Conservation (phyloP, 441 rosid genomes). For the Theobroma grandiflorum region DNA sequence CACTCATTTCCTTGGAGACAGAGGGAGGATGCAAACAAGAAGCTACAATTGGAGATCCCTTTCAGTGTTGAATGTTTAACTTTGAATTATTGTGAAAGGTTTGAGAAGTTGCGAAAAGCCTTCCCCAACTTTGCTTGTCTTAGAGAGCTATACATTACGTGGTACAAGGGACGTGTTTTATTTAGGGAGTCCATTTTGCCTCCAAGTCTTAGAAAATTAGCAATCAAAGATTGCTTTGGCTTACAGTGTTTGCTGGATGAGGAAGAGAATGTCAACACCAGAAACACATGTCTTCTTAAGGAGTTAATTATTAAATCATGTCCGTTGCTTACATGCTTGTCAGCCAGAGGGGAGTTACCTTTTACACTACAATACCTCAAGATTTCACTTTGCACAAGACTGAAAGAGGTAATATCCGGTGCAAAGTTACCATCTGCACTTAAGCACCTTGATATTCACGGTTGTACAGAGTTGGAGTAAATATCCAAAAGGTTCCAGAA, state of each 20-base stretch:
- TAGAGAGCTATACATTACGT: not conserved
- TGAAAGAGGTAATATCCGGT: not conserved
- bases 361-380: not conserved
- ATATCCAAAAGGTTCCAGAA: not conserved
- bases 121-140: not conserved
- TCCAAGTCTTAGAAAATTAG: not conserved
- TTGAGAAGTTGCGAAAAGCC: not conserved
- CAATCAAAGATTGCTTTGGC: not conserved
- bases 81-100: not conserved
- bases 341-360: not conserved
- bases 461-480: not conserved
- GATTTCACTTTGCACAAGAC: not conserved
- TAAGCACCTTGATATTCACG: not conserved
- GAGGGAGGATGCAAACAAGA: not conserved
- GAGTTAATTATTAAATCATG: not conserved
- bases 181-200: slow-evolving; percentile 2
- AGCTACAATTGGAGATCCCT: not conserved
- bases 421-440: not conserved
- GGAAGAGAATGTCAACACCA: not conserved
- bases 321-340: not conserved
- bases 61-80: not conserved
- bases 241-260: not conserved
- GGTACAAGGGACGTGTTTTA: not conserved
- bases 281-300: not conserved
- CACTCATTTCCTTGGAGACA: not conserved